These are phyloP conservation scores for Phlebiopsis gigantea DNA, from an alignment of 768 basidiomycete genomes.

Conservation along the genomic window DNA sequence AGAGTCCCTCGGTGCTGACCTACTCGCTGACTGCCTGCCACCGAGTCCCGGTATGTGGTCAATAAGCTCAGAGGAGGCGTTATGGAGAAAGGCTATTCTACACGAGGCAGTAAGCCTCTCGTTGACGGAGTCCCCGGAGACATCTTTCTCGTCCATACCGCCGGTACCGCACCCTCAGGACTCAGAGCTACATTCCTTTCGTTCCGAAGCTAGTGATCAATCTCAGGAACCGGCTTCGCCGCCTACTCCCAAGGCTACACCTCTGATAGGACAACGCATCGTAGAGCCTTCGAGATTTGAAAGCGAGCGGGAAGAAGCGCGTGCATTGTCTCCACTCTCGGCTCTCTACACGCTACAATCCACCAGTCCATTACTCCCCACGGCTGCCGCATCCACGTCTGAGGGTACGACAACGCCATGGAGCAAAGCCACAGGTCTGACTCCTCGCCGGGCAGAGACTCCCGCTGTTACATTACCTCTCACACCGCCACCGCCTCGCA, in stretches of 20 bases:
- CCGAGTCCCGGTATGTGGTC: slow-evolving; percentile 61
- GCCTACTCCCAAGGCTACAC: slow-evolving; percentile 6
- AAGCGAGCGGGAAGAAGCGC: background rate
- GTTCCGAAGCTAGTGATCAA: background rate
- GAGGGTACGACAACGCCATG: background rate
- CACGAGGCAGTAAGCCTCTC: slow-evolving; percentile 78
- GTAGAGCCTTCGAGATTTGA: slow-evolving; percentile 6
- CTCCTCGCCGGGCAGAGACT: slow-evolving; percentile 55
- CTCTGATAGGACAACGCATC: slow-evolving; percentile 11
- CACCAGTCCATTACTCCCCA: background rate
- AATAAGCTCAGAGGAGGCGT: slow-evolving; percentile 50
- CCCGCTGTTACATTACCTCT: slow-evolving; percentile 61
- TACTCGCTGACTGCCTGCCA: slow-evolving; percentile 71
- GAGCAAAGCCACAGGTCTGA: slow-evolving; percentile 19
- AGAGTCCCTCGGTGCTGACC: slow-evolving; percentile 69
- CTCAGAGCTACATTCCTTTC: slow-evolving; percentile 7
- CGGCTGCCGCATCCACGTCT: background rate
- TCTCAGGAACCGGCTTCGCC: slow-evolving; percentile 6
- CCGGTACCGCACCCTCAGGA: slow-evolving; percentile 10
- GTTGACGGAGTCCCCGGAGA: slow-evolving; percentile 46
- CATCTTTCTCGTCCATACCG: slow-evolving; percentile 34
- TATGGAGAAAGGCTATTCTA: slow-evolving; percentile 73
- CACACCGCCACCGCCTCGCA: slow-evolving; percentile 55
- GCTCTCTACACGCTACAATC: slow-evolving; percentile 3
- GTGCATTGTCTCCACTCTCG: slow-evolving; percentile 7